These are phyloP conservation scores for Mucor saturninus DNA, from an alignment of 371 early-diverging fungal species.

Conservation along the genomic window DNA sequence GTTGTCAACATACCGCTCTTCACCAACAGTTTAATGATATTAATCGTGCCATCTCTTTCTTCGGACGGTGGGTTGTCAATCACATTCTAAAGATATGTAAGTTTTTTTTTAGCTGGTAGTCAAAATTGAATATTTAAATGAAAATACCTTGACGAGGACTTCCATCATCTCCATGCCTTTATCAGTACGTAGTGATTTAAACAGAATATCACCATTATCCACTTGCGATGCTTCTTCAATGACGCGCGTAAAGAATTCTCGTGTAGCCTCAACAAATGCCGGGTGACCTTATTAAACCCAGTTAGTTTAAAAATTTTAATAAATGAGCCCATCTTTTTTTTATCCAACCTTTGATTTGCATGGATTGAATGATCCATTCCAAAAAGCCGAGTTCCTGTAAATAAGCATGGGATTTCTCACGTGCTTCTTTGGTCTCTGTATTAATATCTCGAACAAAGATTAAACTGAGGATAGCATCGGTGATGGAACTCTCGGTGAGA, in stretches of 20 bases:
- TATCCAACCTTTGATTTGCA: slow-evolving; percentile 21
- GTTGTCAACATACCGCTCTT: slow-evolving; percentile 44
- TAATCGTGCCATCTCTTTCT: slow-evolving; percentile 31
- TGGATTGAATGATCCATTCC: slow-evolving; percentile 37
- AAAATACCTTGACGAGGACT: slow-evolving; percentile 22
- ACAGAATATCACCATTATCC: slow-evolving; percentile 37
- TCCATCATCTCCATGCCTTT: slow-evolving; percentile 29
- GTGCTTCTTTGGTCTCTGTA: slow-evolving; percentile 35
- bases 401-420: slow-evolving; percentile 28
- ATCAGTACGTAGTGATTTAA: slow-evolving; percentile 24
- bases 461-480: slow-evolving; percentile 36
- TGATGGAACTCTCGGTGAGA: slow-evolving; percentile 29
- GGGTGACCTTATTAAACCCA: slow-evolving; percentile 14
- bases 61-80: slow-evolving; percentile 25
- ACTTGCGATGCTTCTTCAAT: slow-evolving; percentile 50
- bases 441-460: slow-evolving; percentile 44
- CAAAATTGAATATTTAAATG: too few relatives aligned
- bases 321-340: too few relatives aligned
- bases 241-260: slow-evolving; percentile 43
- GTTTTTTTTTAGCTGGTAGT: neutral
- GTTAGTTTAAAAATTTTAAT: too few relatives aligned
- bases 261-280: slow-evolving; percentile 31
- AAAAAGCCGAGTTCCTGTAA: slow-evolving; percentile 35
- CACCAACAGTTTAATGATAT: slow-evolving; percentile 31
- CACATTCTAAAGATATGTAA: slow-evolving; percentile 14